Percentiles rank a stretch among this genome's conserved stretches.
These are phyloP conservation scores for Cordyceps cateniannulata DNA, from an alignment of 2,329 filamentous ascomycete species.

Conservation along the genomic window DNA sequence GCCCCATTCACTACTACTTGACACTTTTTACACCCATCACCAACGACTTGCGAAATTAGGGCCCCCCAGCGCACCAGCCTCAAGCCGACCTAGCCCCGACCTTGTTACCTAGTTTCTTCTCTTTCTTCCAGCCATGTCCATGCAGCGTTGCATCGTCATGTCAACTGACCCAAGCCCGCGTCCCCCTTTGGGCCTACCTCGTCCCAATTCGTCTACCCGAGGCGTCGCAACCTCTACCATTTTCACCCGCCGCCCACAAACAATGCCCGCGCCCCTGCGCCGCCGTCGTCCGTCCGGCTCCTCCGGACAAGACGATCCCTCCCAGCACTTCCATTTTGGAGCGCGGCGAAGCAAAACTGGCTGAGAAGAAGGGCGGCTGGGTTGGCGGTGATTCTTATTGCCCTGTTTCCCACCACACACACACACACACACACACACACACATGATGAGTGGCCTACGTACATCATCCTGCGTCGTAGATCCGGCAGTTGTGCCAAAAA, in stretches of 20 bases:
- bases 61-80: background rate
- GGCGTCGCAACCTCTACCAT: background rate
- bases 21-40: background rate
- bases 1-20: background rate
- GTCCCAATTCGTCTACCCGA: background rate
- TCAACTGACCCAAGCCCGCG: background rate
- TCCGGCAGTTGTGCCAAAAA: slow-evolving; percentile 1
- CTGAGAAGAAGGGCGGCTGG: background rate
- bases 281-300: background rate
- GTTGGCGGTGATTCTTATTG: background rate
- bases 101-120: background rate
- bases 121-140: background rate
- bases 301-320: background rate
- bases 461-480: slow-evolving; percentile 2
- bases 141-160: background rate
- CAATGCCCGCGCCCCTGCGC: background rate
- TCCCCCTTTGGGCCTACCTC: background rate
- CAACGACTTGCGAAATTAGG: background rate
- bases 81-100: background rate
- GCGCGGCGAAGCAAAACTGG: background rate
- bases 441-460: slow-evolving; percentile 1
- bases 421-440: background rate
- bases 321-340: background rate
- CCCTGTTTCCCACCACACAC: background rate
- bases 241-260: background rate